phyloP scores from a whole-genome alignment of 148 eudicot species.

The Vaccinium corymbosum region DNA sequence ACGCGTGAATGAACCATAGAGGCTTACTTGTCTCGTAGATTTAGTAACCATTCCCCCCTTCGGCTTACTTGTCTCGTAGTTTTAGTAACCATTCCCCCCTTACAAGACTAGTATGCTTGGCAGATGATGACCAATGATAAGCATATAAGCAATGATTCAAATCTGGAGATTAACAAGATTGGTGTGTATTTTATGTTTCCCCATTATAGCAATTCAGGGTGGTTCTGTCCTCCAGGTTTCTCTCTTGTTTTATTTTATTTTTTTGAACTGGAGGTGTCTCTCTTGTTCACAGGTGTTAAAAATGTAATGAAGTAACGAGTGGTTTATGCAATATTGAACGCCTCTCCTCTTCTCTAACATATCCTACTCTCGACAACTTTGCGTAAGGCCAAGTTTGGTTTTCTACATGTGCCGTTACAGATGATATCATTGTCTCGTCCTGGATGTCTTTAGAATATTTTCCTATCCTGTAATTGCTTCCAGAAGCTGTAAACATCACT shows the following conservation, averaged over 20 bases:
- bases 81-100: not conserved
- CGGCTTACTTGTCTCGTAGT: not conserved
- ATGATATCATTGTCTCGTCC: not conserved
- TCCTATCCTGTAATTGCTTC: conserved; percentile 55
- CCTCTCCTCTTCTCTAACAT: not conserved
- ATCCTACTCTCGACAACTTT: not conserved
- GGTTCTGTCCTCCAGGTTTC: not conserved
- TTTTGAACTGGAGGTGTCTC: no score
- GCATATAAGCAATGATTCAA: not conserved
- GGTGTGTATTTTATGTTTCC: not conserved
- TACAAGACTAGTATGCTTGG: not conserved
- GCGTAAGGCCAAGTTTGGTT: not conserved
- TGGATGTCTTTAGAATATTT: not conserved
- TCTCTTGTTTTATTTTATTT: not conserved
- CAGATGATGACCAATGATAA: not conserved
- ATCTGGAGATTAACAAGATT: not conserved
- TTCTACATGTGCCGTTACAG: not conserved
- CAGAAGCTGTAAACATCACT: conserved; percentile 71
- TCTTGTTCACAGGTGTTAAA: not conserved
- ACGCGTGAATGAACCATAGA: not conserved
- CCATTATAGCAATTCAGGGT: not conserved
- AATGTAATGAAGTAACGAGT: not conserved
- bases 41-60: not conserved
- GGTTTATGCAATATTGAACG: not conserved
- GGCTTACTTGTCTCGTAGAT: not conserved